Evolutionary conservation across 208 protist genomes (phyloP).

Genomic region (Leishmania arabica): DNA sequence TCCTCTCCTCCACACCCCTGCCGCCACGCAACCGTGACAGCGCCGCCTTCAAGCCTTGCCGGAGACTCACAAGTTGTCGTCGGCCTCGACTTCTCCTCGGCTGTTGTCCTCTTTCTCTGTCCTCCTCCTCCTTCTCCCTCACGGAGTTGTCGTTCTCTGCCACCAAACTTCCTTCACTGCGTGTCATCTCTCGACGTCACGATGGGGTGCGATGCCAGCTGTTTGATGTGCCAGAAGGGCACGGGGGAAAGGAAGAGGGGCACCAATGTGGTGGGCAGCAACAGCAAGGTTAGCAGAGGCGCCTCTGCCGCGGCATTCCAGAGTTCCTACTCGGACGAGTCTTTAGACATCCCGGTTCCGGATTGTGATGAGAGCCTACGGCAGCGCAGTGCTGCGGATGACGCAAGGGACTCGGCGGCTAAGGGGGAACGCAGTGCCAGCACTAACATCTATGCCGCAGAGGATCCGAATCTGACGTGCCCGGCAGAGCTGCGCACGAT

Average conservation of each 20-base stretch:
- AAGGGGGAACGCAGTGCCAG: conserved; percentile 7
- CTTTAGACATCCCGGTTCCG: conserved; percentile 23
- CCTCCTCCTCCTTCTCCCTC: not conserved
- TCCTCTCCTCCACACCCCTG: not conserved
- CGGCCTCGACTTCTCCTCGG: not conserved
- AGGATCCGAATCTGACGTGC: conserved; percentile 13
- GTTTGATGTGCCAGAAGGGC: conserved; percentile 20
- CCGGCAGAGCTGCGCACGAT: conserved; percentile 25
- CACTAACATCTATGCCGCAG: not conserved
- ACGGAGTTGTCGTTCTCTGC: not conserved
- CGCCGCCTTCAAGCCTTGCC: not conserved
- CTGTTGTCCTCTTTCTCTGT: not conserved
- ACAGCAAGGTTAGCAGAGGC: not conserved
- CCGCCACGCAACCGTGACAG: not conserved
- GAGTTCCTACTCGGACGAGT: conserved; percentile 1
- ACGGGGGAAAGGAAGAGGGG: conserved; percentile 11
- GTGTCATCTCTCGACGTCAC: conserved; percentile 1
- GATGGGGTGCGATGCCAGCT: conserved; percentile 44
- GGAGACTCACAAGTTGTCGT: not conserved
- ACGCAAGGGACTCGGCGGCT: not conserved
- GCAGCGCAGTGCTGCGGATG: not conserved
- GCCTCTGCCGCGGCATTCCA: not conserved
- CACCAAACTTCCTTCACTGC: not conserved
- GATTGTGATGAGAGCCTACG: not conserved
- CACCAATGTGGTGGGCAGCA: not conserved